These are phyloP conservation scores for Parastagonospora avenae DNA, from an alignment of 2,329 filamentous ascomycete genomes.

Conservation along the genomic window DNA sequence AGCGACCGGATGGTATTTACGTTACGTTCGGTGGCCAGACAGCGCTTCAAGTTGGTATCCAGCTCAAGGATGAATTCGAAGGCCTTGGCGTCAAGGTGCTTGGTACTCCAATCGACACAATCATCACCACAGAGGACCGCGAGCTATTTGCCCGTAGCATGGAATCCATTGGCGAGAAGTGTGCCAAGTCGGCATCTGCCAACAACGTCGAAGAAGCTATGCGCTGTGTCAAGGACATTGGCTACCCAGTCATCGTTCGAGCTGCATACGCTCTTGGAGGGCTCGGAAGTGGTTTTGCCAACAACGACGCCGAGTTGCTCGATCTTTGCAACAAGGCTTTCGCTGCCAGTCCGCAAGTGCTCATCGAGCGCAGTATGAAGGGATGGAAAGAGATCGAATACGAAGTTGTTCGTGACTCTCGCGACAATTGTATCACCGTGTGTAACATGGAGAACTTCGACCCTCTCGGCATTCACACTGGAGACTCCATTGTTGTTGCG, in stretches of 20 bases:
- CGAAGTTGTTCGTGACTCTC: slow-evolving; percentile 92
- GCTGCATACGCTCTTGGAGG: slow-evolving; percentile 96
- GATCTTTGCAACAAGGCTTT: slow-evolving; percentile 95
- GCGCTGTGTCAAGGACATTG: slow-evolving; percentile 85
- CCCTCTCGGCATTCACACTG: slow-evolving; percentile 95
- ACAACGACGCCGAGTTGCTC: slow-evolving; percentile 80
- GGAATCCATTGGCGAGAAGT: slow-evolving; percentile 98
- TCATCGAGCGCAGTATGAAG: slow-evolving; percentile 99
- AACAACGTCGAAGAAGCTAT: slow-evolving; percentile 87
- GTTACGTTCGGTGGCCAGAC: slow-evolving; percentile 98
- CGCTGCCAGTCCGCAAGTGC: slow-evolving; percentile 90
- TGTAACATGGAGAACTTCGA: slow-evolving; percentile 99
- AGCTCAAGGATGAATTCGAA: slow-evolving; percentile 97
- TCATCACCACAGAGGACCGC: slow-evolving; percentile 97
- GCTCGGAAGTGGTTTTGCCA: slow-evolving; percentile 92
- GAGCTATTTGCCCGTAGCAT: slow-evolving; percentile 97
- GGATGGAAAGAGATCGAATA: slow-evolving; percentile 99
- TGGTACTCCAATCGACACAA: slow-evolving; percentile 95
- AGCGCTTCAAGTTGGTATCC: slow-evolving; percentile 92
- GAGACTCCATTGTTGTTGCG: slow-evolving; percentile 96
- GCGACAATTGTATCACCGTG: slow-evolving; percentile 98
- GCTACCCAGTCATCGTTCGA: slow-evolving; percentile 95
- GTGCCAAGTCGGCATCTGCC: slow-evolving; percentile 94
- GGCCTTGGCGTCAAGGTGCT: slow-evolving; percentile 89
- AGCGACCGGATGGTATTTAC: slow-evolving; percentile 95